phyloP scores from a whole-genome alignment of 192 early-diverging fungal genomes.

The Spizellomyces sp. region DNA sequence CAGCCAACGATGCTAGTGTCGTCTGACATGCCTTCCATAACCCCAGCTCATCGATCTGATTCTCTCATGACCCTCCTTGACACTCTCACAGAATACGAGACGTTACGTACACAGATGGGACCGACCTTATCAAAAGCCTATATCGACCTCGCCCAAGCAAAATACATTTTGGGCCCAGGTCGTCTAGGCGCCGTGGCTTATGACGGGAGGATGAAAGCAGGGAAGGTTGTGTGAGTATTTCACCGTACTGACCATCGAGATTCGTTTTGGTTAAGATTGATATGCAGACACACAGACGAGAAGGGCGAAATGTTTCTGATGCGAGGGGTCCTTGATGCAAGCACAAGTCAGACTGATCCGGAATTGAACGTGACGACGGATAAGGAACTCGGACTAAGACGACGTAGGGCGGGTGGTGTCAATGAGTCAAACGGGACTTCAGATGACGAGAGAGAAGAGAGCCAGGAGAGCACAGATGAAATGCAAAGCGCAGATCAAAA shows the following conservation, averaged over 20 bases:
- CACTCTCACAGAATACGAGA: background rate
- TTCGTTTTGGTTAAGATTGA: no score
- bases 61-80: background rate
- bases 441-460: background rate
- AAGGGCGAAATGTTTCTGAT: no score
- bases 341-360: no score
- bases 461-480: background rate
- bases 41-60: background rate
- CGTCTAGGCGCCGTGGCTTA: background rate
- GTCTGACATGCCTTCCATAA: no score
- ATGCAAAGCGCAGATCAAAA: background rate
- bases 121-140: background rate
- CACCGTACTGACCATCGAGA: no score
- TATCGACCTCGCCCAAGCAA: constrained; percentile 6
- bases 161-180: constrained; percentile 3
- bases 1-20: no score
- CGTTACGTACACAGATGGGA: background rate
- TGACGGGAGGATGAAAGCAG: constrained; percentile 4
- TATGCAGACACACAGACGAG: no score
- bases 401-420: background rate
- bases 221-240: background rate
- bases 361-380: no score
- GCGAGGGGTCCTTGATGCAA: no score
- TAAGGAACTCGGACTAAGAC: no score
- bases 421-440: background rate